These are phyloP conservation scores for Micractinium sp. DNA, from an alignment of 139 green algal genomes.

Conservation along the genomic window DNA sequence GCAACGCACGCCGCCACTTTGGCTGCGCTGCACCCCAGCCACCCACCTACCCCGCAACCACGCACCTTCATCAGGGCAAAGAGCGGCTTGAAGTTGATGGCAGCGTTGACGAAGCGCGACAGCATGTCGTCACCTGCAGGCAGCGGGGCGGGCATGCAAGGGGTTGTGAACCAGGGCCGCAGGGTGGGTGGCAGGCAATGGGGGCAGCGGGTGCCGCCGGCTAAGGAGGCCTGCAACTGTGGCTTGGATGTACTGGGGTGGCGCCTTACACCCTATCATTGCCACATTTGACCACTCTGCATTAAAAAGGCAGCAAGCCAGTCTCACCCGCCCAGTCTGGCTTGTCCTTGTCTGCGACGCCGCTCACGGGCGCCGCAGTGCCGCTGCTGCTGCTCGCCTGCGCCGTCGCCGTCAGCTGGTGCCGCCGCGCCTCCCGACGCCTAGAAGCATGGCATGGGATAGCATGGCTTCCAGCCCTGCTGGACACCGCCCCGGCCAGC, in stretches of 20 bases:
- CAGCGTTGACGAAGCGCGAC: slow-evolving; percentile 62
- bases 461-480: neutral
- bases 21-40: too few relatives aligned
- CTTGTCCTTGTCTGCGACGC: slow-evolving; percentile 21
- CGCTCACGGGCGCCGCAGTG: neutral
- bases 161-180: too few relatives aligned
- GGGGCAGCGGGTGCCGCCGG: too few relatives aligned
- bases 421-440: neutral
- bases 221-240: too few relatives aligned
- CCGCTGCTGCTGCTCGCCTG: slow-evolving; percentile 1
- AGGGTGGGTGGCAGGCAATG: too few relatives aligned
- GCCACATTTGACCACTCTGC: too few relatives aligned
- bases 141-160: too few relatives aligned
- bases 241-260: too few relatives aligned
- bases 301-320: too few relatives aligned
- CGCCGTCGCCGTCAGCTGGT: neutral
- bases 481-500: neutral
- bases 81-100: slow-evolving; percentile 61
- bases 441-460: too few relatives aligned
- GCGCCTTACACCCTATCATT: too few relatives aligned
- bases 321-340: slow-evolving; percentile 31
- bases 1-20: too few relatives aligned
- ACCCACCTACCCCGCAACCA: neutral
- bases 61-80: slow-evolving; percentile 71
- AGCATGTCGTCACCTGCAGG: slow-evolving; percentile 58